phyloP scores from a whole-genome alignment of 192 early-diverging fungal species.

The Rhizophlyctis rosea region DNA sequence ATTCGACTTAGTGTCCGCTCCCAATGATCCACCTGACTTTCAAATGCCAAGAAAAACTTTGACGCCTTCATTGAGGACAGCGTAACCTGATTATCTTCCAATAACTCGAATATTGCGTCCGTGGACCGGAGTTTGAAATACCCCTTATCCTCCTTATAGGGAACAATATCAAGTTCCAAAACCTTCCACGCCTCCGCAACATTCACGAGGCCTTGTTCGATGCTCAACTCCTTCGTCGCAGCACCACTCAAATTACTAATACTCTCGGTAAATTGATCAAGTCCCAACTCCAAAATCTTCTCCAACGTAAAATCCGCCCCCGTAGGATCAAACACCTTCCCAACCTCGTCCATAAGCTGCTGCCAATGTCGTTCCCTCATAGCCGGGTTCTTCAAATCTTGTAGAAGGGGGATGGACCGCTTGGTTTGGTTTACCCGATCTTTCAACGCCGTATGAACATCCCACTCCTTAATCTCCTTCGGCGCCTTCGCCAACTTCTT shows the following conservation, averaged over 20 bases:
- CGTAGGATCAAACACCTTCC: constrained; percentile 48
- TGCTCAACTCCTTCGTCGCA: constrained; percentile 55
- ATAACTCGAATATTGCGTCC: constrained; percentile 49
- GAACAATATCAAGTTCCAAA: constrained; percentile 53
- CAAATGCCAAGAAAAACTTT: constrained; percentile 55
- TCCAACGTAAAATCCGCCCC: constrained; percentile 53
- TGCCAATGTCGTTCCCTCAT: constrained; percentile 57
- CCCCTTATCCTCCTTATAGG: constrained; percentile 61
- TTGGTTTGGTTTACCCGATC: constrained; percentile 54
- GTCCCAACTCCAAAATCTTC: constrained; percentile 51
- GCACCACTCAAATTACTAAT: constrained; percentile 46
- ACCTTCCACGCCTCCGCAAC: constrained; percentile 46
- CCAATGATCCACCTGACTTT: constrained; percentile 56
- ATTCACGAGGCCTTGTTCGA: constrained; percentile 50
- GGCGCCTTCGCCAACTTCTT: constrained; percentile 50
- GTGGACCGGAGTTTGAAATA: constrained; percentile 53
- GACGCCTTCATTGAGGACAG: constrained; percentile 59
- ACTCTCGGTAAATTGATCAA: constrained; percentile 54
- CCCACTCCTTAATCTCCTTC: constrained; percentile 61
- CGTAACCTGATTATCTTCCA: constrained; percentile 65
- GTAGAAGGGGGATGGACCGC: constrained; percentile 51
- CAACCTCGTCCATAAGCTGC: constrained; percentile 58
- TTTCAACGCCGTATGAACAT: constrained; percentile 45
- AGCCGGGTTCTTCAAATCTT: constrained; percentile 53
- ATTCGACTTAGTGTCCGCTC: constrained; percentile 51